These are phyloP conservation scores for Smithsoniella earleae DNA, from an alignment of 163 green algal genomes.

Conservation along the genomic window DNA sequence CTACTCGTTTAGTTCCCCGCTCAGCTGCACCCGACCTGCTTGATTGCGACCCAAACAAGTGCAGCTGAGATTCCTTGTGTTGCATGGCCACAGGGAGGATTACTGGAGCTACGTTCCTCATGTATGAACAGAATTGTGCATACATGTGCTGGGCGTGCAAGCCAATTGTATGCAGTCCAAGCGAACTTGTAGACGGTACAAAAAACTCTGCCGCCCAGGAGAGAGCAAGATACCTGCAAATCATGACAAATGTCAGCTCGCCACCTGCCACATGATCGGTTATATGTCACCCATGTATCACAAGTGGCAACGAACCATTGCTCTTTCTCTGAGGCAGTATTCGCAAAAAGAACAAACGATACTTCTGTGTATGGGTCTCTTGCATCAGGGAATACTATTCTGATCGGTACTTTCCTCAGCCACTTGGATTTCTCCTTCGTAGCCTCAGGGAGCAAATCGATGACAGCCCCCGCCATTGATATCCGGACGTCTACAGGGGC, in stretches of 20 bases:
- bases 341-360: neutral
- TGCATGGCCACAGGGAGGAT: neutral
- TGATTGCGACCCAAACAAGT: too few species aligned
- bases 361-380: neutral
- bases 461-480: neutral
- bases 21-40: too few species aligned
- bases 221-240: conserved; percentile 5
- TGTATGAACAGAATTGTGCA: neutral
- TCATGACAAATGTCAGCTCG: too few species aligned
- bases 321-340: conserved; percentile 14
- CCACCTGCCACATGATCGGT: too few species aligned
- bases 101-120: neutral
- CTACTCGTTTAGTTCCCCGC: too few species aligned
- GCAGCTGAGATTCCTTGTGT: too few species aligned
- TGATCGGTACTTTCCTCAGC: neutral
- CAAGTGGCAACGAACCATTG: conserved; percentile 6
- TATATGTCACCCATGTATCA: too few species aligned
- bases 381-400: neutral
- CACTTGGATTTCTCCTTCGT: neutral
- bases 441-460: neutral
- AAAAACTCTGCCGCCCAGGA: conserved; percentile 3
- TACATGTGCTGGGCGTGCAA: conserved; percentile 2
- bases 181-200: neutral
- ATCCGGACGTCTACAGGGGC: neutral
- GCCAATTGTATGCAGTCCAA: neutral